Conservation (phyloP, 78 protist genomes). For the Emiliania huxleyi region DNA sequence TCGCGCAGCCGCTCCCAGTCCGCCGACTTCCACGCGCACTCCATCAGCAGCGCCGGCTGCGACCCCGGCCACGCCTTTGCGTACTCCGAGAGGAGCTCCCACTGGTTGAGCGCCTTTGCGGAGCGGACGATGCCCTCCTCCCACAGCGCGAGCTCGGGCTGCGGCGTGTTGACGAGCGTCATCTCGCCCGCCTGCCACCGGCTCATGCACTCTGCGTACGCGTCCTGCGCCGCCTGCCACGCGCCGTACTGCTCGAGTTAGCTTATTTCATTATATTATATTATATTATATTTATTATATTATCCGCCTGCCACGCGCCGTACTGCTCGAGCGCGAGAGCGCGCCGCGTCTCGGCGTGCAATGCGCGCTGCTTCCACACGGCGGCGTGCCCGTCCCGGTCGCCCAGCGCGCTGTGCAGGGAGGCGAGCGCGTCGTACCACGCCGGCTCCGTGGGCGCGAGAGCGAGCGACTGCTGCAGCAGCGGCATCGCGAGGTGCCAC, state of each 20-base stretch:
- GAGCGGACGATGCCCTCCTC: conserved; percentile 79
- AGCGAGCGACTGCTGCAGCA: conserved; percentile 49
- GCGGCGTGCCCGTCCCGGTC: not conserved
- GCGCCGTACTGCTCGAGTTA: conserved; percentile 37
- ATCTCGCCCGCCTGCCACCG: not conserved
- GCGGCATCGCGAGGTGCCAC: conserved; percentile 59
- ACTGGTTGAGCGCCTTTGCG: conserved; percentile 76
- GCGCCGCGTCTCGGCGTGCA: not conserved
- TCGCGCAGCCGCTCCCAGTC: conserved; percentile 45
- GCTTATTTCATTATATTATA: too few relatives aligned
- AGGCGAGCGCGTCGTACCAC: conserved; percentile 33
- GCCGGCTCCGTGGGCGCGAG: not conserved
- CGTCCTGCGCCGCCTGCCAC: conserved; percentile 45
- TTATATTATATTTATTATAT: too few relatives aligned
- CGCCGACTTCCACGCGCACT: conserved; percentile 65
- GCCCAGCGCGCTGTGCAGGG: conserved; percentile 8
- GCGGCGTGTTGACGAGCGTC: not conserved
- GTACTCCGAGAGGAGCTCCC: conserved; percentile 68
- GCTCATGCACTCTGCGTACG: conserved; percentile 27
- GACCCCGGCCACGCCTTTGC: conserved; percentile 6
- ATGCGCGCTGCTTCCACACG: not conserved
- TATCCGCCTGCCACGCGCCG: conserved; percentile 37
- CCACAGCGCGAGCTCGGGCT: conserved; percentile 69
- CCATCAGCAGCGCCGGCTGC: conserved; percentile 54
- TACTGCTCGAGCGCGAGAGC: conserved; percentile 27